Evolutionary conservation across 345 rosid genomes (phyloP), one percentile per base, ranked within the genome.

Genomic region (Salix viminalis): DNA sequence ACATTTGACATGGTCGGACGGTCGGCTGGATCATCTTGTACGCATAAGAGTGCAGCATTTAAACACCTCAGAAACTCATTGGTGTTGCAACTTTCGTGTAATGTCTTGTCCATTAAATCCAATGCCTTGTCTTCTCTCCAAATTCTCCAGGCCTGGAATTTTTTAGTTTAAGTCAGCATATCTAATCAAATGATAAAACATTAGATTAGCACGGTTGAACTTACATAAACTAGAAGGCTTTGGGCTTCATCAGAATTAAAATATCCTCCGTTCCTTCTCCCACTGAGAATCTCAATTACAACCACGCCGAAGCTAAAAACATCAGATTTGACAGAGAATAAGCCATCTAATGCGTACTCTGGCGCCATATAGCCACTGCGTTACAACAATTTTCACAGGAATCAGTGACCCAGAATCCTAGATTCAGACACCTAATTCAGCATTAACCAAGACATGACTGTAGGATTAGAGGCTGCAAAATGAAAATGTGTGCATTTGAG

Each of bases 1-100:
- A 37, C 24, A 18, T 18, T 34, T 2, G 48, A 67, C 46, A 37
- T 67, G 21, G 21, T 3, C 19, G 48, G 70, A 14, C 50, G 37
- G 70, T 67, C 50, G 37, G 70, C 48, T 18, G 48, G 48, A 37
- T 67, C 70, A 6, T 37, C 70, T 67, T 67, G 70, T 41, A 67
- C 70, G 39, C 70, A 37, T 10, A 21, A 67, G 12, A 67, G 24
- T 1, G 44, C 70, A 16, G 11, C n/a, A 16, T 67, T 39, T 18
- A 19, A 13, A 37, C 70, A 36, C 24, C 39, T 21, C 12, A 34
- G 48, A 5, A 36, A 10, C 12, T 67, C 70, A 67, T 18, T 50
- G 70, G 21, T 34, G 24, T 16, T 41, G 24, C 44, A 34, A n/a
- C 10, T 34, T 19, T 16, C 70, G 18, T 8, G 23, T 19, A 34